Base-by-base conservation (phyloP, 495 filamentous ascomycete species). In the Lasiosphaeria hispida region DNA sequence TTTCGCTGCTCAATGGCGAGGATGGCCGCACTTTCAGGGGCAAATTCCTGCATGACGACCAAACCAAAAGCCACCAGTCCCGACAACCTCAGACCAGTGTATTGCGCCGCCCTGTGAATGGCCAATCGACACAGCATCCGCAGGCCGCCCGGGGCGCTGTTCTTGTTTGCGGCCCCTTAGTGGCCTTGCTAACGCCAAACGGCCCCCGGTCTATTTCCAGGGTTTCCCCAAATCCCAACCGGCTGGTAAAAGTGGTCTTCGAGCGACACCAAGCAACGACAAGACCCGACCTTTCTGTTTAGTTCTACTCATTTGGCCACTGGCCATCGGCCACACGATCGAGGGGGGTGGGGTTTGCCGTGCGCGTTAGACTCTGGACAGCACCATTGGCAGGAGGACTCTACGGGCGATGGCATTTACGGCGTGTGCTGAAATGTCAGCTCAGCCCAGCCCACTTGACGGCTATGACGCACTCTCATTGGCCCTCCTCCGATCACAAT, bases 171-270 rank as follows among this genome's bases (percentile, higher is more conserved):
- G 23, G 23, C 5, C 23, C n/a, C n/a, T n/a, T 30, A 30, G 23
- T 5, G 23, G 23, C 19, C 23, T 15, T 17, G 18, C 23, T 49
- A 36, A 33, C 23, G 6, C 45, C 18, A 17, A 33, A 11, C 15
- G 8, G 36, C 3, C 23, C 35, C 49, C 49, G 49, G 49, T 3
- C 49, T 52, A 52, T 52, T 52, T 40, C 49, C 35, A 52, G 49
- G 49, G 49, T 18, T 52, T 52, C 49, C 49, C 49, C 49, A 40
- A 40, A 15, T 52, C 34, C 49, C 49, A 52, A 40, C 36, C 34
- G 35, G n/a, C 35, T 18, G 49, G 49, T 52, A 52, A 40, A 30
- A 30, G 23, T 30, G 23, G 23, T 30, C 5, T 2, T 30, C 23
- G 23, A 30, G 23, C 23, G 23, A 30, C 23, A 30, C 23, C 23